These are phyloP conservation scores for Rhizomucor pusillus DNA, from an alignment of 371 early-diverging fungal genomes.

Conservation along the genomic window DNA sequence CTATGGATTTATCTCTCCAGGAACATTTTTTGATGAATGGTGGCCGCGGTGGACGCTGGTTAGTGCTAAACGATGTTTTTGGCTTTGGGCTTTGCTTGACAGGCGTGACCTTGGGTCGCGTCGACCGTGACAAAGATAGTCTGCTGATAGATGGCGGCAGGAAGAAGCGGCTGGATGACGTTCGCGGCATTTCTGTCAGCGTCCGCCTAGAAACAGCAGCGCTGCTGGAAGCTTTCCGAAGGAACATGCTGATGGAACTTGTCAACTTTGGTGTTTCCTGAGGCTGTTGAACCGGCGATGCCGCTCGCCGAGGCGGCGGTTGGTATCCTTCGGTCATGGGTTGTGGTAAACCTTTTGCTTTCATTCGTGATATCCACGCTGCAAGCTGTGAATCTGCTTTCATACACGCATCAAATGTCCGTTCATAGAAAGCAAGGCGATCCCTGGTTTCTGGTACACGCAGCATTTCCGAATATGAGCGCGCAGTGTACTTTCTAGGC, in stretches of 20 bases:
- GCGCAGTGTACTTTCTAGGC: not conserved
- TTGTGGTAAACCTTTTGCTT: slow-evolving; percentile 22
- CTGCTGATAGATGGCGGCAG: slow-evolving; percentile 9
- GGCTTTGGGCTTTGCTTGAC: slow-evolving; percentile 1
- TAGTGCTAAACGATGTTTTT: too few relatives aligned
- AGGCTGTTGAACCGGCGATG: not conserved
- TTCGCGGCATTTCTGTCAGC: not conserved
- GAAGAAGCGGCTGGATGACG: slow-evolving; percentile 3
- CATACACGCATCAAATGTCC: slow-evolving; percentile 25
- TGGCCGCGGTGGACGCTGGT: too few relatives aligned
- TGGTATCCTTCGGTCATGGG: slow-evolving; percentile 25
- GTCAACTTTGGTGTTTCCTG: not conserved
- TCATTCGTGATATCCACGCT: slow-evolving; percentile 18
- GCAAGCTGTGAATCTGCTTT: slow-evolving; percentile 24
- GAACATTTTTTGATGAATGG: too few relatives aligned
- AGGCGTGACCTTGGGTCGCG: slow-evolving; percentile 6
- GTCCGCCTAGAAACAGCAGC: not conserved
- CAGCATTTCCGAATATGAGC: slow-evolving; percentile 9
- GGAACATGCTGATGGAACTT: slow-evolving; percentile 11
- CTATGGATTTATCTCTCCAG: too few relatives aligned
- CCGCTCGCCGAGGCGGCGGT: slow-evolving; percentile 18
- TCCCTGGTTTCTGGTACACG: slow-evolving; percentile 32
- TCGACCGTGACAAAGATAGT: slow-evolving; percentile 6
- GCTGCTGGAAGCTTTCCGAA: slow-evolving; percentile 7
- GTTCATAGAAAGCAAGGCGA: slow-evolving; percentile 35